Conservation (phyloP, 2,329 filamentous ascomycete genomes). For the Didymellaceae sp. region DNA sequence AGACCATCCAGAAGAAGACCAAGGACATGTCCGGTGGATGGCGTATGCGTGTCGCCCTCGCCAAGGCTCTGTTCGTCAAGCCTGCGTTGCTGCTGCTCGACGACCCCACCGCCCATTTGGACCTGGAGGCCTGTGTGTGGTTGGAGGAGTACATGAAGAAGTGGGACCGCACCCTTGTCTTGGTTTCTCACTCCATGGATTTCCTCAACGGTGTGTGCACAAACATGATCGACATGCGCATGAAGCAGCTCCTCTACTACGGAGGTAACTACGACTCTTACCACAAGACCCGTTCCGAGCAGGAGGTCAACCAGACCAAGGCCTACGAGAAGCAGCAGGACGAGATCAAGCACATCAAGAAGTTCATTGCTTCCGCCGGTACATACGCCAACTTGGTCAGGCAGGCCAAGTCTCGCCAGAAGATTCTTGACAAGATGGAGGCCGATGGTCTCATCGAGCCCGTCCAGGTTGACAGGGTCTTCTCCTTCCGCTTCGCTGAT, state of each 20-base stretch:
- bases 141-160: conserved; percentile 99
- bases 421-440: conserved; percentile 99
- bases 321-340: conserved; percentile 99
- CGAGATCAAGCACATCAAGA: conserved; percentile 99
- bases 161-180: conserved; percentile 95
- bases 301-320: conserved; percentile 98
- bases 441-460: conserved; percentile 98
- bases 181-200: conserved; percentile 98
- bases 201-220: conserved; percentile 99
- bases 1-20: conserved; percentile 97
- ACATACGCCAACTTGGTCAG: conserved; percentile 99
- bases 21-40: conserved; percentile 99
- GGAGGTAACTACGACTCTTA: conserved; percentile 99
- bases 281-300: conserved; percentile 89
- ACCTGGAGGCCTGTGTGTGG: conserved; percentile 99
- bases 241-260: conserved; percentile 90
- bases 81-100: conserved; percentile 94
- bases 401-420: conserved; percentile 98
- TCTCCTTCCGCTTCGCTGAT: conserved; percentile 97
- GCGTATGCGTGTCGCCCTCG: conserved; percentile 99
- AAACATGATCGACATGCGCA: conserved; percentile 98
- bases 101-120: conserved; percentile 98
- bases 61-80: conserved; percentile 98
- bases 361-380: conserved; percentile 99
- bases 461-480: conserved; percentile 82